phyloP scores from a whole-genome alignment of 495 filamentous ascomycete species.

The Halenospora varia region DNA sequence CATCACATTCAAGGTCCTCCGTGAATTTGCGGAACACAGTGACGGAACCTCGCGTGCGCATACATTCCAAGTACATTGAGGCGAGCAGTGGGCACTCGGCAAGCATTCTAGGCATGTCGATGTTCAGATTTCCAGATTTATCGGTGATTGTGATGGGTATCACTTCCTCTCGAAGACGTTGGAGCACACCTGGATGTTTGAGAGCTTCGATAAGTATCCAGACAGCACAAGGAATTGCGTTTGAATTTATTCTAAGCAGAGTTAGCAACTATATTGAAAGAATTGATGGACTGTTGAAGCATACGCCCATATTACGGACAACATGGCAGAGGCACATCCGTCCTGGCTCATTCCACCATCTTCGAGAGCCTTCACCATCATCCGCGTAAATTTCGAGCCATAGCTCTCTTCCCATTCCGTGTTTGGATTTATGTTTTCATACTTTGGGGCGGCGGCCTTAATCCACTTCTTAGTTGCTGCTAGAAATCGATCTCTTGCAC shows the following conservation, averaged over 20 bases:
- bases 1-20: background rate
- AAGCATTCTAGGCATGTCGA: constrained; percentile 4
- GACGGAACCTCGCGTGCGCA: background rate
- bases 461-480: background rate
- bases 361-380: constrained; percentile 19
- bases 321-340: background rate
- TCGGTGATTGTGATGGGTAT: background rate
- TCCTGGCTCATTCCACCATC: constrained; percentile 15
- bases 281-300: background rate
- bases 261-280: background rate
- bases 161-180: constrained; percentile 6
- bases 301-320: constrained; percentile 11
- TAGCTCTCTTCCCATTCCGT: constrained; percentile 27
- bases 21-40: background rate
- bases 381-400: constrained; percentile 22
- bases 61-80: constrained; percentile 8
- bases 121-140: background rate
- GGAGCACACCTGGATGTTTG: background rate
- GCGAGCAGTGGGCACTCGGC: constrained; percentile 1
- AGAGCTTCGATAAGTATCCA: constrained; percentile 13
- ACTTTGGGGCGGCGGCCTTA: background rate
- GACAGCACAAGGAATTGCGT: constrained; percentile 9
- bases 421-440: constrained; percentile 9
- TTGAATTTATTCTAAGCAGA: constrained; percentile 4
- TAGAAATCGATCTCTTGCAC: constrained; percentile 7